These are phyloP conservation scores for Penstemon barbatus DNA, from an alignment of 257 asterid genomes.

Conservation along the genomic window DNA sequence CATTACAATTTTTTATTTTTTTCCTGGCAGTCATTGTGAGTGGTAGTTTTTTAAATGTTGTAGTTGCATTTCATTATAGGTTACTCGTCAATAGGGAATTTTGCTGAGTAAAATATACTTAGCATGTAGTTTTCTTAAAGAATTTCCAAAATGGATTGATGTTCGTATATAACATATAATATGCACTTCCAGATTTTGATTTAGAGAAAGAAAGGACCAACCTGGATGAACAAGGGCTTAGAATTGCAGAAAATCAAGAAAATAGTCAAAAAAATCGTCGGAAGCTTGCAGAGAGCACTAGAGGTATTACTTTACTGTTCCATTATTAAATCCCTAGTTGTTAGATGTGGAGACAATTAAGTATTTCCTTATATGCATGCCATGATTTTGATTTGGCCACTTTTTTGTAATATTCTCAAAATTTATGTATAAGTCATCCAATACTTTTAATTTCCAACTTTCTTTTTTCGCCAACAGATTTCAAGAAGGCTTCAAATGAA, in stretches of 20 bases:
- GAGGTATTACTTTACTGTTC: constrained; percentile 55
- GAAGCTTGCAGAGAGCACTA: constrained; percentile 98
- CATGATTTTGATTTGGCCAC: constrained; percentile 18
- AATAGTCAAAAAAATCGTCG: constrained; percentile 97
- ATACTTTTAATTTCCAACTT: constrained; percentile 15
- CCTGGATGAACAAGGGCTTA: constrained; percentile 92
- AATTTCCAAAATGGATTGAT: neutral
- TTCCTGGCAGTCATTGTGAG: neutral
- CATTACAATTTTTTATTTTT: neutral
- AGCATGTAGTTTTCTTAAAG: neutral
- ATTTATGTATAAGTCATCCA: constrained; percentile 21
- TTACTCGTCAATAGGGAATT: neutral
- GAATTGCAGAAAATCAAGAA: constrained; percentile 98
- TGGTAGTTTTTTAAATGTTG: neutral
- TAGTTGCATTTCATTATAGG: neutral
- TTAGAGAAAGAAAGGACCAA: constrained; percentile 86
- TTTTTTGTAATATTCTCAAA: constrained; percentile 5
- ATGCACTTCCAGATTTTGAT: constrained; percentile 69
- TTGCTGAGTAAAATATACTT: neutral
- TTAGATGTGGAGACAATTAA: neutral
- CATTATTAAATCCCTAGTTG: neutral
- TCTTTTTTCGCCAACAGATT: constrained; percentile 51
- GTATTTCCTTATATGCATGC: constrained; percentile 5
- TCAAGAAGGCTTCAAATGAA: constrained; percentile 91
- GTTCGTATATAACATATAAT: neutral